These are phyloP conservation scores for Pleurotus ostreatus DNA, from an alignment of 768 basidiomycete genomes.

Conservation along the genomic window DNA sequence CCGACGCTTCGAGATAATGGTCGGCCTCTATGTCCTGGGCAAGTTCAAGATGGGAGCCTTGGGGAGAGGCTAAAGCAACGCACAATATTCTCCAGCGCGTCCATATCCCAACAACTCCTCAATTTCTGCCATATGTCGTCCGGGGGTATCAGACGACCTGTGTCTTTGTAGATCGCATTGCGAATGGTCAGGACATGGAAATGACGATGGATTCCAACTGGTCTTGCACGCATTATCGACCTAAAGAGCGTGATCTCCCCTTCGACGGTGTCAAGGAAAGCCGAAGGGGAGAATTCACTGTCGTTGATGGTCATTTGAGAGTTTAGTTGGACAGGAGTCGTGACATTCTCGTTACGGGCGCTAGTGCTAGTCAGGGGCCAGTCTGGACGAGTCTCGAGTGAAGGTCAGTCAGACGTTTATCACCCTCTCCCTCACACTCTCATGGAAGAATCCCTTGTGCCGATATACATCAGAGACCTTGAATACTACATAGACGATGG, in stretches of 20 bases:
- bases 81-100: constrained; percentile 68
- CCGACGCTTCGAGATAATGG: constrained; percentile 36
- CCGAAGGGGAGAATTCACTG: constrained; percentile 12
- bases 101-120: constrained; percentile 66
- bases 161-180: constrained; percentile 67
- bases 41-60: not conserved
- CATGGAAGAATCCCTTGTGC: not conserved
- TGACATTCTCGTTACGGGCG: no score
- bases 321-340: not conserved
- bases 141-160: constrained; percentile 52
- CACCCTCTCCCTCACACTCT: not conserved
- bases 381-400: not conserved
- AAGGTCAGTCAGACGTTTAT: not conserved
- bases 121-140: constrained; percentile 78
- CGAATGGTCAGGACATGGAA: constrained; percentile 79
- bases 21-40: constrained; percentile 35
- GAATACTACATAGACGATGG: constrained; percentile 9
- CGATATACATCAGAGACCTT: not conserved
- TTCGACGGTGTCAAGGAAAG: constrained; percentile 66
- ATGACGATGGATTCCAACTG: constrained; percentile 79
- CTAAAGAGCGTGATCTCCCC: constrained; percentile 87
- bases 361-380: no score
- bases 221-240: constrained; percentile 75
- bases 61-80: constrained; percentile 21
- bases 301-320: constrained; percentile 16